phyloP scores from a whole-genome alignment of 2,329 filamentous ascomycete species.

The Berkeleyomyces rouxiae region DNA sequence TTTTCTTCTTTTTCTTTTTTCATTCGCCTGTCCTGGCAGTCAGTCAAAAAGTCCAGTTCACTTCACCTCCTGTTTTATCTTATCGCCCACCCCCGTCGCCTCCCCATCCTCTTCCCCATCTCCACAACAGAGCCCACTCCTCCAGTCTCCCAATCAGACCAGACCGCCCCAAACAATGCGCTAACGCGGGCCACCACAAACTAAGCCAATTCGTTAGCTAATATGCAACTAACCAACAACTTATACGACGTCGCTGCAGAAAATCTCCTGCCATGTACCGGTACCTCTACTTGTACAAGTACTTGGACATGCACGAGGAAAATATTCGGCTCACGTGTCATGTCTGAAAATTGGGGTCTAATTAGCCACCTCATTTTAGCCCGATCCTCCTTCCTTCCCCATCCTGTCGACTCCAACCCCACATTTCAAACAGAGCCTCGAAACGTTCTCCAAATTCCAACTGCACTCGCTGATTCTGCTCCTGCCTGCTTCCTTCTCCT shows the following conservation, averaged over 20 bases:
- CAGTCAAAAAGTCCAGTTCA: background rate
- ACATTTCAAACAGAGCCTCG: conserved; percentile 1
- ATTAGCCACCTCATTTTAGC: conserved; percentile 2
- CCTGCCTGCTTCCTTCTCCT: too few species aligned
- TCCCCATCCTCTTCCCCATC: background rate
- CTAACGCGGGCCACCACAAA: too few species aligned
- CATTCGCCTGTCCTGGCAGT: background rate
- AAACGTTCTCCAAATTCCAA: background rate
- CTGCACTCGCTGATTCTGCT: background rate
- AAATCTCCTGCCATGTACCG: too few species aligned
- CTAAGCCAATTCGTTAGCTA: background rate
- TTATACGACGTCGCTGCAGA: too few species aligned
- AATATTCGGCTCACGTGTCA: background rate
- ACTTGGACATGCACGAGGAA: background rate
- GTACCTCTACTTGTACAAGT: too few species aligned
- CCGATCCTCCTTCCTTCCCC: background rate
- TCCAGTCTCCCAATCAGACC: too few species aligned
- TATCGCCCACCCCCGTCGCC: background rate
- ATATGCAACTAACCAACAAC: background rate
- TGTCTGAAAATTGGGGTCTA: background rate
- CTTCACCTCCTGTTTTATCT: background rate
- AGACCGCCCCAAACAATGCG: too few species aligned
- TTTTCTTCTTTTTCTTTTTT: background rate
- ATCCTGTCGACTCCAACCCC: background rate
- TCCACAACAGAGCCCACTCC: background rate